These are phyloP conservation scores for Dentipellis sp. DNA, from an alignment of 768 basidiomycete genomes.

Conservation along the genomic window DNA sequence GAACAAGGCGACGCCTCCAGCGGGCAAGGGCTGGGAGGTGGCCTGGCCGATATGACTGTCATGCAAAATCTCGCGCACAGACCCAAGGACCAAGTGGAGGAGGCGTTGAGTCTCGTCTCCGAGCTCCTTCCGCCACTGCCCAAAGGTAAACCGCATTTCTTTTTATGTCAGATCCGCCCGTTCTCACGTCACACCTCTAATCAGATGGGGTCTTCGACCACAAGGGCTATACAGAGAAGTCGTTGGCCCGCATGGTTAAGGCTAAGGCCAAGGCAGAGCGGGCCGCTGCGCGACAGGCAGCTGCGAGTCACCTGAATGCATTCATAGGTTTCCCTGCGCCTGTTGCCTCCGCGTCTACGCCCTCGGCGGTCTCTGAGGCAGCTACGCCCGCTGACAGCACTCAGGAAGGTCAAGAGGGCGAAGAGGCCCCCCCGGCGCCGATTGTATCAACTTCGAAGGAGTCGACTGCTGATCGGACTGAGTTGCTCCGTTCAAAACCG, in stretches of 20 bases:
- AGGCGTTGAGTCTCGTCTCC: constrained; percentile 79
- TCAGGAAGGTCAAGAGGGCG: constrained; percentile 1
- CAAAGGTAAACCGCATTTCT: constrained; percentile 50
- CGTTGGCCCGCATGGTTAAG: constrained; percentile 65
- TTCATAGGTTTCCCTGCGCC: constrained; percentile 2
- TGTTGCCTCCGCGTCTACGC: constrained; percentile 16
- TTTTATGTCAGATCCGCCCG: not conserved
- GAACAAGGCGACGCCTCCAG: constrained; percentile 52
- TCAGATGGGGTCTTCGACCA: constrained; percentile 94
- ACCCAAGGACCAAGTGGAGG: constrained; percentile 96
- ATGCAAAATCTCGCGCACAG: constrained; percentile 96
- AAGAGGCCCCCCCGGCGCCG: constrained; percentile 1
- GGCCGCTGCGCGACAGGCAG: constrained; percentile 54
- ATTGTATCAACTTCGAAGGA: constrained; percentile 20
- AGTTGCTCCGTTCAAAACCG: constrained; percentile 65
- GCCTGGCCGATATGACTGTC: constrained; percentile 92
- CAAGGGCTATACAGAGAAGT: constrained; percentile 83
- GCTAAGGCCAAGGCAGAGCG: constrained; percentile 79
- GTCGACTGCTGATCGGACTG: constrained; percentile 47
- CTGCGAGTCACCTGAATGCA: constrained; percentile 6
- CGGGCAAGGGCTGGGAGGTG: constrained; percentile 79
- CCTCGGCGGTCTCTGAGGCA: constrained; percentile 25
- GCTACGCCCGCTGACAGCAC: constrained; percentile 21
- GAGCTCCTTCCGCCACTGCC: constrained; percentile 92
- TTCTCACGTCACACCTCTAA: not conserved